Evolutionary conservation across 2,329 filamentous ascomycete species (phyloP), one percentile per base, ranked within the genome.

Genomic region (Lachnellula arida): DNA sequence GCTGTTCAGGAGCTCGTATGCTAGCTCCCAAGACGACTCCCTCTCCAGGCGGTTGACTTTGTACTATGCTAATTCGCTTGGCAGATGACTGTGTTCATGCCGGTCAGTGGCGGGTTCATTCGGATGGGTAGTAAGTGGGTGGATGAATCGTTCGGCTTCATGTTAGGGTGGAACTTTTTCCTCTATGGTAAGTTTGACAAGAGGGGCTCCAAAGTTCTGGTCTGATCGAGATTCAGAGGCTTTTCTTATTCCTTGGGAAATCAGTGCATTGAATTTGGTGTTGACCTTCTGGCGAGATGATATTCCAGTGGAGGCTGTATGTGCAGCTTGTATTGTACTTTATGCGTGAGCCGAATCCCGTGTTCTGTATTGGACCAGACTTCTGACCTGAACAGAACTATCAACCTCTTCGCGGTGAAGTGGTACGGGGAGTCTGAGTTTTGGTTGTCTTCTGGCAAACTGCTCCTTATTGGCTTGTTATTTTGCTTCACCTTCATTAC

Each of bases 371-470:
- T 35, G 40, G n/a, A 19, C 9, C 17, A 22, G 19, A 58, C 43
- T 60, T 23, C 49, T 59, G 63, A 60, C 52, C 65, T 54, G 51
- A 39, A 54, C 47, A 79, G 76, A 65, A 65, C 74, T 44, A 75
- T 88, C 63, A 89, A 89, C 64, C 65, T 88, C 43, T 78, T 88
- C 58, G 82, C 82, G 32, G 84, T 88, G 37, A 78, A 81, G 59
- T 83, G 75, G 72, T 88, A 84, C 64, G 86, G 86, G 60, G 85
- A 89, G 68, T 81, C 85, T 11, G 88, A 92, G 66, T 92, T 92
- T 65, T 85, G 80, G 79, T 74, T 85, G 3, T 79, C 81, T 22
- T 56, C 57, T 23, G 65, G 65, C 2, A 67, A 67, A 48, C 49
- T 67, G 5, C 35, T 65, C 4, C 58, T 89, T 51, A 84, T 89